Base-by-base conservation (phyloP, 805 yeast genomes). In the Candida odintsovae region DNA sequence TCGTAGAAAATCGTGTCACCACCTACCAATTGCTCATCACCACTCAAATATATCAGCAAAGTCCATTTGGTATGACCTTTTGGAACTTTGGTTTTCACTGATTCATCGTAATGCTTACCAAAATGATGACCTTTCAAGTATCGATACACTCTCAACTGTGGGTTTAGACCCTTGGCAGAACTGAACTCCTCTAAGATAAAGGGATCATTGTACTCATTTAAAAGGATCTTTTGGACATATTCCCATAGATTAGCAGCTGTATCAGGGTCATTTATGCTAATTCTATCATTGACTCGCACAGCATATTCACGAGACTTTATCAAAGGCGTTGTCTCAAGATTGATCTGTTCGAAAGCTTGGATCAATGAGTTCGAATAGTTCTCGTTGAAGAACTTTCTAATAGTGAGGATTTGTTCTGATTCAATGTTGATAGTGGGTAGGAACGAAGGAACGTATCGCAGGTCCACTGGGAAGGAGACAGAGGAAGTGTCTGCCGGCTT, bases 21-120 rank as follows among this genome's bases (percentile, higher is more conserved):
- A 15, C 86, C 86, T 10, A 51, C 50, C 41, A 80, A 72, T 29
- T 75, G 81, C 2, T 73, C 77, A 22, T 66, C 80, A 2, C 83
- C 84, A 2, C 80, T 74, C 23, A 81, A 61, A 54, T 81, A 81
- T 1, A 81, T 65, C 36, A 81, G 62, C 20, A 81, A 58, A 0
- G 87, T 81, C 86, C 86, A 81, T 51, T 65, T 70, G 0, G 86
- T 80, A 12, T 42, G 52, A 0, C 80, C 80, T 23, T 49, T 53
- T 3, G 36, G 36, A 1, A 40, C 49, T 26, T 55, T 59, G 16
- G 61, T 57, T 11, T 63, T 61, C 5, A 77, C 82, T 8, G 77
- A 67, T 42, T 80, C 86, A 53, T 81, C 87, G 53, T 78, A 79
- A 55, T 81, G 86, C 50, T 73, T 68, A 4, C 76, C 81, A 53